Conservation (phyloP, 148 eudicot species). For the Selenicereus undatus region DNA sequence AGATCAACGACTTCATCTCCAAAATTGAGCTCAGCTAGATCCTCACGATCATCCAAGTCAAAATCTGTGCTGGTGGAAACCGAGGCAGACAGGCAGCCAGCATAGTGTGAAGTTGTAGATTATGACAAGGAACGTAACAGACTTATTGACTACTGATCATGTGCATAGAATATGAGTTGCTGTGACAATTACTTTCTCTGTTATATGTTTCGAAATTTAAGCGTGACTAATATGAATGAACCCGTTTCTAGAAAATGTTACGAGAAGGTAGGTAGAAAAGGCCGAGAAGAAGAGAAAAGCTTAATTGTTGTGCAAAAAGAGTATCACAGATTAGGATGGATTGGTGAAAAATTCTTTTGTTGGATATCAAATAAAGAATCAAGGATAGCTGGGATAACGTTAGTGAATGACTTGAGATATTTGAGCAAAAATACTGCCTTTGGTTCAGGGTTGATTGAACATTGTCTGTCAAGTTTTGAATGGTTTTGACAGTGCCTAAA, state of each 20-base stretch:
- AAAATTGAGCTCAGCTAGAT: conserved; percentile 38
- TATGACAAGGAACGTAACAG: not conserved
- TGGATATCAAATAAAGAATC: conserved; percentile 2
- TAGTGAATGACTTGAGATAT: not conserved
- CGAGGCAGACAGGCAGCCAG: conserved; percentile 21
- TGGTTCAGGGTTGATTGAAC: conserved; percentile 7
- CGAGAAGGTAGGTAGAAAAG: conserved; percentile 13
- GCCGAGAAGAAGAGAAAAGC: not conserved
- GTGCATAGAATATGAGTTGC: conserved; percentile 26
- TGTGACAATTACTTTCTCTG: not conserved
- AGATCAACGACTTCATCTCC: conserved; percentile 52
- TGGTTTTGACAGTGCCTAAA: conserved; percentile 13
- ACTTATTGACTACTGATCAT: conserved; percentile 11
- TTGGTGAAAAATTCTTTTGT: conserved; percentile 24
- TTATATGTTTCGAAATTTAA: conserved; percentile 12
- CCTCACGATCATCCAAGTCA: conserved; percentile 46
- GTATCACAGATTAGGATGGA: not conserved
- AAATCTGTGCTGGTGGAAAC: conserved; percentile 31
- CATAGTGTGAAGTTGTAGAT: conserved; percentile 23
- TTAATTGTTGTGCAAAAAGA: not conserved
- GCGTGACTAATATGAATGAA: not conserved
- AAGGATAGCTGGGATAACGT: conserved; percentile 6
- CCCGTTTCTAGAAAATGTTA: conserved; percentile 10
- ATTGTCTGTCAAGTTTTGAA: conserved; percentile 24
- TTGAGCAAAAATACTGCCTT: conserved; percentile 1